These are phyloP conservation scores for Vararia minispora DNA, from an alignment of 768 basidiomycete genomes.

Conservation along the genomic window DNA sequence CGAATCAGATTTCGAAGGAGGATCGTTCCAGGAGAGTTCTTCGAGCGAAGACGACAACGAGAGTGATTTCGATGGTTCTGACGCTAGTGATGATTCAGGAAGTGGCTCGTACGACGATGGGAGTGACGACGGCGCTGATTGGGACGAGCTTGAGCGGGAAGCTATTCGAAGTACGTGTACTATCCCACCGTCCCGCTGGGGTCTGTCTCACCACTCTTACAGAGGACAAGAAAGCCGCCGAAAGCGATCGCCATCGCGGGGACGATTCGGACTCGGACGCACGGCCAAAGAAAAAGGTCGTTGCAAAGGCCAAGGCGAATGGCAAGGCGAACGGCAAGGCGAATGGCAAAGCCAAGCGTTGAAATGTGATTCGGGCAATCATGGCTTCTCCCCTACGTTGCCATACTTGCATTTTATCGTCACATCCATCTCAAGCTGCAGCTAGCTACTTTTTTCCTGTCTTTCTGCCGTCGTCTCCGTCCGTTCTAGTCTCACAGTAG, in stretches of 20 bases:
- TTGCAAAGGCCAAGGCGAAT: conserved; percentile 21
- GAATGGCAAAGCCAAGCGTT: conserved; percentile 18
- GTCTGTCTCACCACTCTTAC: conserved; percentile 6
- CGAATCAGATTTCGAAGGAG: conserved; percentile 47
- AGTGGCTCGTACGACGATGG: conserved; percentile 52
- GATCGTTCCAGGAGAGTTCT: conserved; percentile 29
- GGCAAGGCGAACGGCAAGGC: conserved; percentile 19
- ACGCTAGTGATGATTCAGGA: conserved; percentile 46
- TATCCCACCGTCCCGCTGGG: not conserved
- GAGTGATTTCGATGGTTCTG: conserved; percentile 42
- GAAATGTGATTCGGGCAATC: conserved; percentile 3
- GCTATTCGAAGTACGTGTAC: conserved; percentile 45
- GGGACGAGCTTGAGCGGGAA: conserved; percentile 91
- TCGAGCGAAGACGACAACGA: conserved; percentile 27
- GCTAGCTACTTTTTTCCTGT: too few species aligned
- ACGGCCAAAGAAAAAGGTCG: conserved; percentile 28
- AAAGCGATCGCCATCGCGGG: conserved; percentile 17
- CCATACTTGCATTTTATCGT: too few species aligned
- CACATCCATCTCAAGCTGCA: too few species aligned
- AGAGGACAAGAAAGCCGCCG: conserved; percentile 36
- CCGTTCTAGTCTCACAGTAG: too few species aligned
- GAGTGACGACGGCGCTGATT: conserved; percentile 77
- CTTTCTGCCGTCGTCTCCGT: too few species aligned
- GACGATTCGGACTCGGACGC: conserved; percentile 29
- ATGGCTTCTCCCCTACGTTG: not conserved